Conservation (phyloP, 2,329 filamentous ascomycete species). For the Thielaviopsis populi region DNA sequence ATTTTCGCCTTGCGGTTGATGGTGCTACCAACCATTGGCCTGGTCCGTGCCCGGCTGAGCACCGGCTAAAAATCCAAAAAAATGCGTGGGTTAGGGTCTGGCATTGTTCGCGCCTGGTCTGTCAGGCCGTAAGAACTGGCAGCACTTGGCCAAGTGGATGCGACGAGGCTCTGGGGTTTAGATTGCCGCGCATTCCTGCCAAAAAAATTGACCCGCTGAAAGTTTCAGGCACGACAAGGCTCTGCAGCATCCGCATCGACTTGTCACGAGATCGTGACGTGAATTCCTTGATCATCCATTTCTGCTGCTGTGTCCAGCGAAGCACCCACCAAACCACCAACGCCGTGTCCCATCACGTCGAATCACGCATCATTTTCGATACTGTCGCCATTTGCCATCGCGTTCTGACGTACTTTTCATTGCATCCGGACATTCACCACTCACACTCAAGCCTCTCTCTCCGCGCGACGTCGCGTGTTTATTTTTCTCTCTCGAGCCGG, state of each 20-base stretch:
- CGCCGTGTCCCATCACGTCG: neutral
- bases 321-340: neutral
- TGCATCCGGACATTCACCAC: neutral
- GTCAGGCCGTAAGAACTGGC: neutral
- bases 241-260: neutral
- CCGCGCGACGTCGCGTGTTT: neutral
- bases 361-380: neutral
- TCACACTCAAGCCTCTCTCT: neutral
- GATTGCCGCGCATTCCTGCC: neutral
- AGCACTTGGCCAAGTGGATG: neutral
- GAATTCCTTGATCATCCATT: neutral
- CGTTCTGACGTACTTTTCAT: neutral
- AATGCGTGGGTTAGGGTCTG: neutral
- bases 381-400: neutral
- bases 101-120: neutral
- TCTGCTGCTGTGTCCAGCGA: neutral
- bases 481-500: neutral
- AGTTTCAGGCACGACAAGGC: conserved; percentile 2
- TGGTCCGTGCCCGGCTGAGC: conserved; percentile 3
- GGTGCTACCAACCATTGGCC: neutral
- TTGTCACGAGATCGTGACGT: neutral
- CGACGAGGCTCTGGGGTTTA: neutral
- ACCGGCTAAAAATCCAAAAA: neutral
- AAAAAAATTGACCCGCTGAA: neutral
- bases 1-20: neutral